Base-by-base conservation (phyloP, 1,139 yeast species). In the Saccharomyces uvarum region DNA sequence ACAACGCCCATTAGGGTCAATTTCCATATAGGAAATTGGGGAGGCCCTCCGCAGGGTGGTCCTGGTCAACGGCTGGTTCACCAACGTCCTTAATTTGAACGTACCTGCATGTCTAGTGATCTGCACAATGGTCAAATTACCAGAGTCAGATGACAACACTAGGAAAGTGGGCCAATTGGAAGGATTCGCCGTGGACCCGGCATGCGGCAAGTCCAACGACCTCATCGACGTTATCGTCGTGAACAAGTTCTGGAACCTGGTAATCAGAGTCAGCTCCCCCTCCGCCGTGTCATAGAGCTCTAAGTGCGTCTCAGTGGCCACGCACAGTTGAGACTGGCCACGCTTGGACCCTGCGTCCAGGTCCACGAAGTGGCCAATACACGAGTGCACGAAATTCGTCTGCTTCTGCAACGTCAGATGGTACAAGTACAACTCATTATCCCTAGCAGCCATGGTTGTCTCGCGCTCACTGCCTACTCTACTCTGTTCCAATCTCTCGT, bases 71-170 rank as follows among this genome's bases (percentile, higher is more conserved):
- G 96, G 86, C 63, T 86, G 93, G 57, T 82, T 82, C 49, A 77
- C 73, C 1, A 82, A 59, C 0, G 83, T 73, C 14, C 71, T 72
- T 62, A 89, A 83, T 52, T 66, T 67, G 28, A 73, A 68, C 11
- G 66, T 58, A 1, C 68, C 70, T 3, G 56, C 47, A 7, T 32
- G 33, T n/a, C 50, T 53, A n/a, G 52, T 51, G 51, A 78, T 81
- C 59, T 80, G 81, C 14, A 85, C 69, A 0, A 91, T 69, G 0
- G 84, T 74, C 21, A 90, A 61, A 55, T 82, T 81, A 0, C 98
- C 98, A 1, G 96, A 81, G 66, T 91, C 98, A 0, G 95, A 82
- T 0, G 95, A 80, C 2, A 89, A 69, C n/a, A 86, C 79, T 27
- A 91, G 61, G 44, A 74, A 74, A 61, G 88, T 95, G 53, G 75